Conservation (phyloP, 2,329 filamentous ascomycete genomes). For the Penicillium freii region DNA sequence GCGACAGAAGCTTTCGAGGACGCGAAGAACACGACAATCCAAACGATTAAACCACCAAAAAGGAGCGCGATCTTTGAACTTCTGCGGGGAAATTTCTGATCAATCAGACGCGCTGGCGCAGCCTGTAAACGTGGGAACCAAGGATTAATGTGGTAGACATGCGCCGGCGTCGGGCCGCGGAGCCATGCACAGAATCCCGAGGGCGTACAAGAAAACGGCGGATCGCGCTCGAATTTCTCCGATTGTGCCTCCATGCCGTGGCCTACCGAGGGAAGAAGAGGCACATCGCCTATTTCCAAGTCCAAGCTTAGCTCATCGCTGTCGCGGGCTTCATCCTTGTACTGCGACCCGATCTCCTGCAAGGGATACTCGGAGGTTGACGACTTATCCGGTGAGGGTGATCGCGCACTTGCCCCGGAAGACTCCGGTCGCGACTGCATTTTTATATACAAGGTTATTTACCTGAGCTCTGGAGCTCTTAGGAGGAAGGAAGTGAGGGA, state of each 20-base stretch:
- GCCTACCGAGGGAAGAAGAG: conserved; percentile 15
- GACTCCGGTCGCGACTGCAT: conserved; percentile 12
- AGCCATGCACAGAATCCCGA: conserved; percentile 29
- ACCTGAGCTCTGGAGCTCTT: not conserved
- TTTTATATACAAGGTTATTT: not conserved
- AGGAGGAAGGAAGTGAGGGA: not conserved
- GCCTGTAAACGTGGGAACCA: conserved; percentile 35
- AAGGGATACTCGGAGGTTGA: not conserved
- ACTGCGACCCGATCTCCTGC: conserved; percentile 2
- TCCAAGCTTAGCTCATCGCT: conserved; percentile 17
- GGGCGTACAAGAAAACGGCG: conserved; percentile 26
- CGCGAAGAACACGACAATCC: conserved; percentile 36
- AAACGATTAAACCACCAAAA: conserved; percentile 27
- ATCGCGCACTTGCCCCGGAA: not conserved
- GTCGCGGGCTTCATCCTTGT: conserved; percentile 9
- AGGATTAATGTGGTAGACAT: conserved; percentile 35
- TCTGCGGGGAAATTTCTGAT: conserved; percentile 28
- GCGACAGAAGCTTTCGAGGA: conserved; percentile 33
- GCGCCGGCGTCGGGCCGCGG: conserved; percentile 33
- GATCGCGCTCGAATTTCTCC: conserved; percentile 6
- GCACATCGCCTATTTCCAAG: conserved; percentile 22
- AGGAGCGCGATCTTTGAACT: conserved; percentile 28
- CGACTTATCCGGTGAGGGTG: not conserved
- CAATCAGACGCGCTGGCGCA: conserved; percentile 33
- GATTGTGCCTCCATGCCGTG: not conserved